Evolutionary conservation across 495 filamentous ascomycete genomes (phyloP).

Genomic region (Penicillium fimorum): DNA sequence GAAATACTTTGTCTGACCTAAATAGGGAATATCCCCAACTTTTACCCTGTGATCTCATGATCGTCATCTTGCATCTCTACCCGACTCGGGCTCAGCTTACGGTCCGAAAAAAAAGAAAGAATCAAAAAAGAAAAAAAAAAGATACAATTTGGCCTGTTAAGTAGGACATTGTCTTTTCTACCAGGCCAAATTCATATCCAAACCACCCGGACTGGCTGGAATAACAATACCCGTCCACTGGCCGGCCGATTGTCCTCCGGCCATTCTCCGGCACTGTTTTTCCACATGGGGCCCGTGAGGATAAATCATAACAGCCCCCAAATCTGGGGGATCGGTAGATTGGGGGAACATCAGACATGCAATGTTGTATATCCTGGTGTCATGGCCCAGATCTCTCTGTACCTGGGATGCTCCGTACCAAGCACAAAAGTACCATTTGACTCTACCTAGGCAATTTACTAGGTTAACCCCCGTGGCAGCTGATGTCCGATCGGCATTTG

Average conservation of each 20-base stretch:
- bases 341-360: not conserved
- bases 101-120: conserved; percentile 10
- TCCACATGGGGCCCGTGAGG: not conserved
- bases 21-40: conserved; percentile 3
- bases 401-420: not conserved
- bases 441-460: conserved; percentile 3
- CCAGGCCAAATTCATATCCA: conserved; percentile 12
- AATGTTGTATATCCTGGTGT: not conserved
- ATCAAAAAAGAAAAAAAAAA: not conserved
- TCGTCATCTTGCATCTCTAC: conserved; percentile 13
- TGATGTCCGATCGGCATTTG: conserved; percentile 28
- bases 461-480: conserved; percentile 4
- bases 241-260: conserved; percentile 10
- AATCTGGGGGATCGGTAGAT: conserved; percentile 14
- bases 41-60: conserved; percentile 18
- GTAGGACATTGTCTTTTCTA: conserved; percentile 7
- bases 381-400: not conserved
- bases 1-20: conserved; percentile 1
- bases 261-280: conserved; percentile 9
- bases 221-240: conserved; percentile 15
- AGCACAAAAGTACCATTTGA: not conserved
- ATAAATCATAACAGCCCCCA: not conserved
- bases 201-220: conserved; percentile 11
- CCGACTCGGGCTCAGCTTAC: conserved; percentile 12
- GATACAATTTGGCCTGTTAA: not conserved